Base-by-base conservation (phyloP, 768 basidiomycete species). In the Leucocoprinus birnbaumii region DNA sequence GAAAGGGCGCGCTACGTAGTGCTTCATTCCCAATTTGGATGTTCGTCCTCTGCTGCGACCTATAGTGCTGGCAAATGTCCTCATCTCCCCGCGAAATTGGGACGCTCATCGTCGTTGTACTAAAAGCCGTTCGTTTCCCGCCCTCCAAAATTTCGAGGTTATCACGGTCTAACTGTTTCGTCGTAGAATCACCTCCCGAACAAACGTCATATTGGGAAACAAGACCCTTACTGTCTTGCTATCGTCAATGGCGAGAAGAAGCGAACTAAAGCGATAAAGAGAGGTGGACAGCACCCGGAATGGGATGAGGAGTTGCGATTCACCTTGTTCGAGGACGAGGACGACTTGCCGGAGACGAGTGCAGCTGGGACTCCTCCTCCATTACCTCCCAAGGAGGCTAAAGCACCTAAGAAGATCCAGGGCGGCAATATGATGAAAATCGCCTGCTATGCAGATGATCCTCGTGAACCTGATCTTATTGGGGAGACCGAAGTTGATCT, bases 241-340 rank as follows among this genome's bases (percentile, higher is more conserved):
- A 75, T 78, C 3, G 74, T 94, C 50, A 88, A 91, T 65, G 85
- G 85, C 48, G 87, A 94, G 69, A 94, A 86, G 64, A 83, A 86
- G 56, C 80, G 91, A 49, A 98, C 96, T 3, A 92, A 89, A 68
- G 85, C 93, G n/a, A 88, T 98, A 68, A 95, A 91, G 67, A 87
- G 93, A 26, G 97, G 97, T 48, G 97, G 97, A 16, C 97, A 99
- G 68, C 94, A 97, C 69, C 97, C 97, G 4, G 94, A 94, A 72
- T 99, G 97, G 95, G 97, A 99, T 66, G 94, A 97, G 63, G 97
- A 99, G 72, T 77, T 98, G 64, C 87, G 97, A 41, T 98, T 98
- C 71, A 86, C 87, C 22, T 75, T 99, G 43, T 82, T 78, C 59
- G 95, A 98, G 65, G 92, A 93, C 59, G 71, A 74, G 27, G 77